A percentile compares a stretch with the other conserved stretches of the same genome.
Conservation (phyloP, 148 eudicot species). For the Diospyros kaki region DNA sequence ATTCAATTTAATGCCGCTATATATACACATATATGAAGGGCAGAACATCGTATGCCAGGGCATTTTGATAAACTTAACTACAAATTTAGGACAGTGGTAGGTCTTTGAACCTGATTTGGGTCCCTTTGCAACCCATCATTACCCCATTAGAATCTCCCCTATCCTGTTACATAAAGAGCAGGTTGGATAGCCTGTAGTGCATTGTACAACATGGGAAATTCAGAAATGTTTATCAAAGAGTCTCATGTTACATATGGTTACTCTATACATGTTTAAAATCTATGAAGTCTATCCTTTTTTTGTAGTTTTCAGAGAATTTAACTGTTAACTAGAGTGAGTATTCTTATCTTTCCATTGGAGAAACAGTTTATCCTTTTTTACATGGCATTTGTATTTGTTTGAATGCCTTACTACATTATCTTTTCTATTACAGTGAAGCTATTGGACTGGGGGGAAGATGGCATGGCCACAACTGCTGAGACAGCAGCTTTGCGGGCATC, state of each 20-base stretch:
- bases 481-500: constrained; percentile 70
- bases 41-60: too few species aligned
- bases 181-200: neutral
- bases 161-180: neutral
- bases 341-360: neutral
- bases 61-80: too few species aligned
- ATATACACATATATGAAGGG: too few species aligned
- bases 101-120: too few species aligned
- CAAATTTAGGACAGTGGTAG: too few species aligned
- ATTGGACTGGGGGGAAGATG: constrained; percentile 98
- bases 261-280: too few species aligned
- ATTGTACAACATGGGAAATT: neutral
- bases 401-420: constrained; percentile 11
- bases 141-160: neutral
- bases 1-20: too few species aligned
- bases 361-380: neutral
- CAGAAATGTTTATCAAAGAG: constrained; percentile 6
- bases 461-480: constrained; percentile 63
- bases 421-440: constrained; percentile 56
- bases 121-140: neutral
- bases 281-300: neutral
- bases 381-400: neutral
- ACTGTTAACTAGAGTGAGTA: neutral
- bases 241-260: neutral
- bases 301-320: neutral